Percentiles rank a stretch among this genome's conserved stretches.
These are phyloP conservation scores for Aspergillus quadrilineatus DNA, from an alignment of 2,329 filamentous ascomycete species.

Conservation along the genomic window DNA sequence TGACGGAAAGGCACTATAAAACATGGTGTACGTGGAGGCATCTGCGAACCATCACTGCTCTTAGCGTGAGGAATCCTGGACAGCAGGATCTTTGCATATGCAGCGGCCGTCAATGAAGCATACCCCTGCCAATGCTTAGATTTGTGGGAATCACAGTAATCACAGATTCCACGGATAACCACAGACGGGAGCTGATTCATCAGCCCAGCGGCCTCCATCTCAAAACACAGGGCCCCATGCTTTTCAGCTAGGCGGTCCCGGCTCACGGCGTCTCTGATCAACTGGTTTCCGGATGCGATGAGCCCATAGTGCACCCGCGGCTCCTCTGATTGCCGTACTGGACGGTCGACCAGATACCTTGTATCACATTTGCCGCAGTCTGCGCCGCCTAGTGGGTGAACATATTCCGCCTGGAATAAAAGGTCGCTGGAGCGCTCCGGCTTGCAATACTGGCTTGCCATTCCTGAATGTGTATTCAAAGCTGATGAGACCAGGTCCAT, in stretches of 20 bases:
- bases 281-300: neutral
- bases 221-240: neutral
- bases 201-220: neutral
- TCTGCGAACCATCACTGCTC: too few relatives aligned
- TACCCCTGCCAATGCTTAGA: conserved; percentile 9
- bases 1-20: too few relatives aligned
- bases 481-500: neutral
- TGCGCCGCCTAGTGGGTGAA: neutral
- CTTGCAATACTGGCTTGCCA: too few relatives aligned
- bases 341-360: neutral
- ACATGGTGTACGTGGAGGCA: too few relatives aligned
- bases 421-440: too few relatives aligned
- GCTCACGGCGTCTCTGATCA: neutral
- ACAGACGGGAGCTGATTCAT: conserved; percentile 3
- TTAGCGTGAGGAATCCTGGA: too few relatives aligned
- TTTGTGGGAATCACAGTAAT: conserved; percentile 12
- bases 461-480: too few relatives aligned
- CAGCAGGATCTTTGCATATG: neutral
- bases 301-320: neutral
- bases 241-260: neutral
- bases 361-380: neutral
- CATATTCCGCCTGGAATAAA: too few relatives aligned
- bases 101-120: conserved; percentile 5
- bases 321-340: neutral
- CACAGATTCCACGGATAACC: conserved; percentile 7